phyloP scores from a whole-genome alignment of 306 rosid genomes.

The Alnus rubra region DNA sequence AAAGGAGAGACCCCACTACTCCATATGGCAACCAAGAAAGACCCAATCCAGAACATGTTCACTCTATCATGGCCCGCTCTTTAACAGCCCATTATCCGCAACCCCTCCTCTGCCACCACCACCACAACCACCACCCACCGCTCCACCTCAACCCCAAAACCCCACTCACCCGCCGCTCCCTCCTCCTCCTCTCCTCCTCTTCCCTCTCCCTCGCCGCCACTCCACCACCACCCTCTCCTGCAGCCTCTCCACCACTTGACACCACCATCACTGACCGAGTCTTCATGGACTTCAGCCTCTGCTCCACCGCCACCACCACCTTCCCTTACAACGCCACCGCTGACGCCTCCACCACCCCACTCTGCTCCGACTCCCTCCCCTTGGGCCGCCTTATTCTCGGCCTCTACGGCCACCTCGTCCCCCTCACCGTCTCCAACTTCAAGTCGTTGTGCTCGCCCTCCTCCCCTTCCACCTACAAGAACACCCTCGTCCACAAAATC shows the following conservation, averaged over 20 bases:
- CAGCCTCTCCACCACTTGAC: slow-evolving; percentile 36
- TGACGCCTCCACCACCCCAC: slow-evolving; percentile 37
- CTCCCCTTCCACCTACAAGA: slow-evolving; percentile 57
- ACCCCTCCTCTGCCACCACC: slow-evolving; percentile 20
- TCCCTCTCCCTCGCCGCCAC: slow-evolving; percentile 35
- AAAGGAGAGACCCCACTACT: slow-evolving; percentile 10
- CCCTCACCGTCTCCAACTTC: slow-evolving; percentile 77
- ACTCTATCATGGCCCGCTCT: slow-evolving; percentile 50
- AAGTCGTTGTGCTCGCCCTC: slow-evolving; percentile 66
- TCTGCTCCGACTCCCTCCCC: slow-evolving; percentile 70
- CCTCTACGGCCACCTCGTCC: slow-evolving; percentile 80
- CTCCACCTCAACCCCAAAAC: slow-evolving; percentile 20
- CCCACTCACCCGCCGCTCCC: slow-evolving; percentile 50
- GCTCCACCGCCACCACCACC: slow-evolving; percentile 67
- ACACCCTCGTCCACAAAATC: slow-evolving; percentile 69
- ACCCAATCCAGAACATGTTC: slow-evolving; percentile 17
- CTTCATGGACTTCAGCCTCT: slow-evolving; percentile 88
- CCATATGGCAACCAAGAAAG: background rate
- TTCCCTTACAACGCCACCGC: slow-evolving; percentile 58
- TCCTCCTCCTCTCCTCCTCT: slow-evolving; percentile 48
- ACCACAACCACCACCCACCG: slow-evolving; percentile 10
- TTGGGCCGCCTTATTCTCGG: slow-evolving; percentile 82
- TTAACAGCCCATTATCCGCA: slow-evolving; percentile 26
- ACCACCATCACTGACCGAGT: slow-evolving; percentile 87
- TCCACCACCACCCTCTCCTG: background rate